Conservation (phyloP, 305 asterid species). For the Salvia sclarea region DNA sequence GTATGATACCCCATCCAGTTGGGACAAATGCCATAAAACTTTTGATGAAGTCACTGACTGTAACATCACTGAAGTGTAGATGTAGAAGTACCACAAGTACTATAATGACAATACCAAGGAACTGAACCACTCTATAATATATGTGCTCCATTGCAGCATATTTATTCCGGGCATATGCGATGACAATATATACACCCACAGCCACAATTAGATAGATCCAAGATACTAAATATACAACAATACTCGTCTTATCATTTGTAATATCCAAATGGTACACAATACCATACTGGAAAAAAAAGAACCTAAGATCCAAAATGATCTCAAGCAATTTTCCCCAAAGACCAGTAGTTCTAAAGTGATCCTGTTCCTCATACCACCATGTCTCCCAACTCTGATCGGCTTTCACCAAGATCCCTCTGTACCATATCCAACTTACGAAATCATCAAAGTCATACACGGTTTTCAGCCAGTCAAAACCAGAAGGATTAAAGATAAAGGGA, state of each 20-base stretch:
- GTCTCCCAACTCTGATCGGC: slow-evolving; percentile 95
- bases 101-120: slow-evolving; percentile 54
- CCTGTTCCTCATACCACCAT: slow-evolving; percentile 99
- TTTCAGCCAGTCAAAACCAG: slow-evolving; percentile 96
- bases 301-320: slow-evolving; percentile 84
- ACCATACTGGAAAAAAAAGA: slow-evolving; percentile 93
- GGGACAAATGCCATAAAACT: slow-evolving; percentile 91
- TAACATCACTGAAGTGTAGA: slow-evolving; percentile 54
- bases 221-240: slow-evolving; percentile 80
- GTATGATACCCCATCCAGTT: slow-evolving; percentile 96
- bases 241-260: slow-evolving; percentile 45
- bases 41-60: slow-evolving; percentile 52
- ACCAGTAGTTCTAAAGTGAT: slow-evolving; percentile 90
- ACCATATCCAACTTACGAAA: slow-evolving; percentile 85
- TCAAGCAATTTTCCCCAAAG: slow-evolving; percentile 95
- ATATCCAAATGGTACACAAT: slow-evolving; percentile 81
- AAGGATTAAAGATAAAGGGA: slow-evolving; percentile 86
- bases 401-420: slow-evolving; percentile 70
- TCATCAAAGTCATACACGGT: slow-evolving; percentile 90
- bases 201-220: slow-evolving; percentile 72
- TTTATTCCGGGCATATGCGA: slow-evolving; percentile 80
- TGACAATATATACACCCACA: slow-evolving; percentile 57
- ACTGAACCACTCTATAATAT: slow-evolving; percentile 78
- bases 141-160: slow-evolving; percentile 74
- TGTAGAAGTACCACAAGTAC: slow-evolving; percentile 54